These are phyloP conservation scores for Neurospora sp. DNA, from an alignment of 495 filamentous ascomycete genomes.

Conservation along the genomic window DNA sequence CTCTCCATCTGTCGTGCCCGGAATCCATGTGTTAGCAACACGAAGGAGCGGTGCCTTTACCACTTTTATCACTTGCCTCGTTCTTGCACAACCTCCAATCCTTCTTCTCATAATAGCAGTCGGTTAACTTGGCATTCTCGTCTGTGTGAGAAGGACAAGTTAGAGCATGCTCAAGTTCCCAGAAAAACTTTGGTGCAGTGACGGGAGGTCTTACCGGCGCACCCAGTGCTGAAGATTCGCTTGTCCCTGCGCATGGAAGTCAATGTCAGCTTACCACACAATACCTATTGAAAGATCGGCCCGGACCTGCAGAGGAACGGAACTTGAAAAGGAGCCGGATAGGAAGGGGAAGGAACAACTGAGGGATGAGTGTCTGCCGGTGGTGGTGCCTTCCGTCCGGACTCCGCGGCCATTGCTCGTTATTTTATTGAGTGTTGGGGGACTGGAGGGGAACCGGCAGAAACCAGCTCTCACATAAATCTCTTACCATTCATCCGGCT, in stretches of 20 bases:
- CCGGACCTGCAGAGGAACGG: neutral
- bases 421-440: neutral
- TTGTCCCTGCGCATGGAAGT: conserved; percentile 51
- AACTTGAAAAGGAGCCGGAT: neutral
- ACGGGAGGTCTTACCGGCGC: conserved; percentile 52
- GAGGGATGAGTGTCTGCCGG: neutral
- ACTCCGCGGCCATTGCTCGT: neutral
- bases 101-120: conserved; percentile 93
- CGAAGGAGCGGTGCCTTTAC: too few species aligned
- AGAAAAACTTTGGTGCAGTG: neutral
- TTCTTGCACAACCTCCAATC: conserved; percentile 87
- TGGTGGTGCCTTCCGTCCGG: neutral
- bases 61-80: conserved; percentile 52
- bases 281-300: neutral
- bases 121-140: conserved; percentile 83
- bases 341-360: neutral
- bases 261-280: conserved; percentile 6
- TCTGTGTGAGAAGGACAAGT: conserved; percentile 32
- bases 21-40: conserved; percentile 1
- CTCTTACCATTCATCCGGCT: conserved; percentile 87
- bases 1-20: conserved; percentile 64
- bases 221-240: conserved; percentile 94
- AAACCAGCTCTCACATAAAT: neutral
- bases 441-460: neutral
- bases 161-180: neutral